phyloP scores from a whole-genome alignment of 371 early-diverging fungal species.

The Phascolomyces articulosus region DNA sequence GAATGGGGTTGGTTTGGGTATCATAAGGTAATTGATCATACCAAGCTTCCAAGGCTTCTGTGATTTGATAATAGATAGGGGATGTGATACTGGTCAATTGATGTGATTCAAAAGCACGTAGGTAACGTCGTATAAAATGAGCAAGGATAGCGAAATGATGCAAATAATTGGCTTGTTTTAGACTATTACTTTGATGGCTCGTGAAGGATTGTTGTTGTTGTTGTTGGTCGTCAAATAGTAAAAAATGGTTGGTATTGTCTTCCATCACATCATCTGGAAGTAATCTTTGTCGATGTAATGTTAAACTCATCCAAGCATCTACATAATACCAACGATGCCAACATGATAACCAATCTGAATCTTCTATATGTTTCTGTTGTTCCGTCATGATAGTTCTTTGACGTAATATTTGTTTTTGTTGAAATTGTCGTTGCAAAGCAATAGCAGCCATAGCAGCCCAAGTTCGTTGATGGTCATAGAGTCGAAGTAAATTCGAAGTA shows the following conservation, averaged over 20 bases:
- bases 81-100: constrained; percentile 18
- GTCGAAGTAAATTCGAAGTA: constrained; percentile 19
- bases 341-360: constrained; percentile 4
- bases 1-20: no score
- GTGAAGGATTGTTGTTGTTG: no score
- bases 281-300: constrained; percentile 29
- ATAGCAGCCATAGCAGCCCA: constrained; percentile 24
- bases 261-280: constrained; percentile 17
- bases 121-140: constrained; percentile 32
- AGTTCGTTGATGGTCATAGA: constrained; percentile 22
- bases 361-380: background rate
- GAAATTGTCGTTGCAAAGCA: background rate
- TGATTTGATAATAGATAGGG: constrained; percentile 22
- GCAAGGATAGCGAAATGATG: constrained; percentile 30
- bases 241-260: no score
- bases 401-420: no score
- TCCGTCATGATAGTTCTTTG: no score
- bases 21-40: constrained; percentile 10
- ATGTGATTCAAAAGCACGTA: constrained; percentile 21
- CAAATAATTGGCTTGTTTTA: background rate
- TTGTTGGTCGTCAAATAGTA: no score
- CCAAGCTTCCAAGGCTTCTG: constrained; percentile 21
- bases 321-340: constrained; percentile 46
- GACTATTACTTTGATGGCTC: no score
- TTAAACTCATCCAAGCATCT: constrained; percentile 44